These are phyloP conservation scores for Phyllosticta citribraziliensis DNA, from an alignment of 2,329 filamentous ascomycete genomes.

Conservation along the genomic window DNA sequence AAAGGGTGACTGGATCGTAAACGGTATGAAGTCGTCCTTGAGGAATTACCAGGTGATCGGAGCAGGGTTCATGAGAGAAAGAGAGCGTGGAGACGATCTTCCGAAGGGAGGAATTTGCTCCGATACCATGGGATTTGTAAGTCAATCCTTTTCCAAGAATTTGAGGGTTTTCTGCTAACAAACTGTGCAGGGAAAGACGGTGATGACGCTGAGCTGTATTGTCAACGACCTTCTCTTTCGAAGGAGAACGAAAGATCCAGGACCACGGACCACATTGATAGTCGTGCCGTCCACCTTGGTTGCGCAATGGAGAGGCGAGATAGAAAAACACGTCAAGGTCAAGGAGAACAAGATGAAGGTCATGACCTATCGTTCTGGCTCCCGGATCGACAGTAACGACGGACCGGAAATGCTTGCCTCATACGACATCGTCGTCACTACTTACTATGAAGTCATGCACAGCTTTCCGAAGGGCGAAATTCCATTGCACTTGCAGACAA, in stretches of 20 bases:
- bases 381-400: conserved; percentile 17
- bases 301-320: conserved; percentile 31
- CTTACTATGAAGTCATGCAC: conserved; percentile 31
- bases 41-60: conserved; percentile 44
- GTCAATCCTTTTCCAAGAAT: not conserved
- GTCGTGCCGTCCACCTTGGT: conserved; percentile 32
- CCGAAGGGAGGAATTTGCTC: conserved; percentile 35
- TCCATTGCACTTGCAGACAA: conserved; percentile 27
- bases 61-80: conserved; percentile 43
- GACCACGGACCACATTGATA: conserved; percentile 30
- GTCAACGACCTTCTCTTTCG: conserved; percentile 25
- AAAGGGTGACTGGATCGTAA: conserved; percentile 33
- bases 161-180: not conserved
- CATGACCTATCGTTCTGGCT: conserved; percentile 20
- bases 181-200: conserved; percentile 12
- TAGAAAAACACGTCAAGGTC: conserved; percentile 19
- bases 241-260: conserved; percentile 1
- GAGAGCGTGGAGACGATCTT: conserved; percentile 32
- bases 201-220: conserved; percentile 24
- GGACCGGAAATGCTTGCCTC: conserved; percentile 11
- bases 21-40: conserved; percentile 39
- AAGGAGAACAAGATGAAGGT: conserved; percentile 12
- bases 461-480: conserved; percentile 34
- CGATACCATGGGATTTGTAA: conserved; percentile 29
- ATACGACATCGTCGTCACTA: conserved; percentile 31